Conservation (phyloP, 2,329 filamentous ascomycete species). For the Fusarium citri region DNA sequence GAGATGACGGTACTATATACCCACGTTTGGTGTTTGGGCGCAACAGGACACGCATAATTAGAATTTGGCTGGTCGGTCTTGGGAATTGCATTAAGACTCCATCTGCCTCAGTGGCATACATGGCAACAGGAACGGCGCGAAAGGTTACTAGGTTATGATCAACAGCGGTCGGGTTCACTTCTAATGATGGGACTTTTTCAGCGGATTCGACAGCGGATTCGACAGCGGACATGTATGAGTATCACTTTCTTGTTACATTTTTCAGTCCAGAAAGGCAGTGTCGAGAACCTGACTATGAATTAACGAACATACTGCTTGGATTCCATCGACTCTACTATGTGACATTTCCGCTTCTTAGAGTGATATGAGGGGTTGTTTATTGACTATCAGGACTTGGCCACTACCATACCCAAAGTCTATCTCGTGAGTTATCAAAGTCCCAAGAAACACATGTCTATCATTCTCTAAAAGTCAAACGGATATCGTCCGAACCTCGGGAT, state of each 20-base stretch:
- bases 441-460: constrained; percentile 27
- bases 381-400: neutral
- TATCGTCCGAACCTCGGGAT: constrained; percentile 30
- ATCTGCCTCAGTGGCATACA: constrained; percentile 38
- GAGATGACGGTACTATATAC: constrained; percentile 16
- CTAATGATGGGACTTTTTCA: constrained; percentile 11
- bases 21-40: constrained; percentile 22
- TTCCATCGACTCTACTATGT: neutral
- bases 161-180: constrained; percentile 11
- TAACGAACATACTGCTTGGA: constrained; percentile 25
- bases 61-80: constrained; percentile 18
- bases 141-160: constrained; percentile 14
- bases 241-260: constrained; percentile 24
- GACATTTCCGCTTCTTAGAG: neutral
- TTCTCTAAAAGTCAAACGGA: neutral
- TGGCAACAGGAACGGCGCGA: constrained; percentile 32
- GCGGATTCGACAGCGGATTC: neutral
- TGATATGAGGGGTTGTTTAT: neutral
- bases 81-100: constrained; percentile 36
- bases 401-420: neutral
- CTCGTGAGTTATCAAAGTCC: neutral
- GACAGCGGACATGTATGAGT: constrained; percentile 19
- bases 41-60: constrained; percentile 27
- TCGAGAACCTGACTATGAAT: constrained; percentile 22
- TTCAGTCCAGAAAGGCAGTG: neutral